Evolutionary conservation across 2,329 filamentous ascomycete species (phyloP).

Genomic region (Aspergillus fructus): DNA sequence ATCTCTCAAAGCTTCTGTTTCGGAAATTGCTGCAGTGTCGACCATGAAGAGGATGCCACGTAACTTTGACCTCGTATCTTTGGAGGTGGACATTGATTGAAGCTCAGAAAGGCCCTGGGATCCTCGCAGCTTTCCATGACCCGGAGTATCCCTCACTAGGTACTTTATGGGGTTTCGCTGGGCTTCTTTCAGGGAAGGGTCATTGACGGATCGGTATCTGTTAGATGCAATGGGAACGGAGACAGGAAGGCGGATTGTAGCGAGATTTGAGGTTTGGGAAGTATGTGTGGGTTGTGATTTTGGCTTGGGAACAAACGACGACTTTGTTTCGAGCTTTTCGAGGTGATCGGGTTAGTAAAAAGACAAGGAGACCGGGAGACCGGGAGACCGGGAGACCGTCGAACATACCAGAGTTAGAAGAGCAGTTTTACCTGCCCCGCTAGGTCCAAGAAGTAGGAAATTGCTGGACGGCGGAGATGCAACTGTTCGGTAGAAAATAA

Average conservation of each 20-base stretch:
- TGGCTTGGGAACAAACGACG: conserved; percentile 37
- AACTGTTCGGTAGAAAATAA: conserved; percentile 66
- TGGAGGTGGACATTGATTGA: conserved; percentile 30
- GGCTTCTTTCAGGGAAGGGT: conserved; percentile 61
- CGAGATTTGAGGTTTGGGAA: conserved; percentile 59
- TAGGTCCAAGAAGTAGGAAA: conserved; percentile 77
- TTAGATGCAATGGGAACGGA: conserved; percentile 55
- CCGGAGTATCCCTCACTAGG: conserved; percentile 71
- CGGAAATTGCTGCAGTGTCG: conserved; percentile 70
- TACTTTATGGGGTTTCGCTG: conserved; percentile 39
- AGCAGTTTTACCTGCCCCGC: conserved; percentile 82
- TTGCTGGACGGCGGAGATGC: conserved; percentile 66
- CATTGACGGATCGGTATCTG: conserved; percentile 65
- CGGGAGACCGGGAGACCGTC: too few relatives aligned
- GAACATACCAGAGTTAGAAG: conserved; percentile 70
- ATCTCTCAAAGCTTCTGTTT: conserved; percentile 58
- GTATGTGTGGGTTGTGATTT: conserved; percentile 54
- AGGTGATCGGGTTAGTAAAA: neutral
- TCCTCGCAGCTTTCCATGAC: conserved; percentile 88
- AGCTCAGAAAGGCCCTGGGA: conserved; percentile 48
- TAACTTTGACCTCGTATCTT: conserved; percentile 46
- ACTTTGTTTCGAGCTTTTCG: conserved; percentile 47
- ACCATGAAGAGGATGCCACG: conserved; percentile 81
- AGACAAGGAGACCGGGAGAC: too few relatives aligned
- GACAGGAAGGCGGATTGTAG: conserved; percentile 57